Evolutionary conservation across 148 eudicot genomes (phyloP), one percentile per base, ranked within the genome.

Genomic region (Polygonum aviculare): DNA sequence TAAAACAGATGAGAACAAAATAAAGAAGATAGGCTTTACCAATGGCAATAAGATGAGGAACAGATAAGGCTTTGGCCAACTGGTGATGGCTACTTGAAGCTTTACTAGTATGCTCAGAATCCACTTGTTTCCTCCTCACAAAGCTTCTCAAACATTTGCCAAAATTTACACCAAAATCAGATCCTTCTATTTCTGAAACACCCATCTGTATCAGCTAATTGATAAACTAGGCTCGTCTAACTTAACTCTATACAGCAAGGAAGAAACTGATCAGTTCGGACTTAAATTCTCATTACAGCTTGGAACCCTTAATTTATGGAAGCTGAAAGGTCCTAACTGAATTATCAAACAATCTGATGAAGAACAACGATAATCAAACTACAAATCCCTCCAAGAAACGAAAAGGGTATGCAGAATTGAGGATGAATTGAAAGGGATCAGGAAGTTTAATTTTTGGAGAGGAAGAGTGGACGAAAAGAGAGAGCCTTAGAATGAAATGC

Each of bases 61-160:
- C 77, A 74, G 94, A 76, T 65, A 93, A 81, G 15, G 85, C 93
- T 83, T 90, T 91, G 12, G 97, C 94, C 83, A 93, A 87, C 72
- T 87, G 87, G 47, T 87, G 88, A 41, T 87, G 87, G 44, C 70
- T 54, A 15, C 84, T 45, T 44, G 83, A 81, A 4, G 92, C 83
- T 26, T 86, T 73, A 79, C 77, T 80, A 0, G 84, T 72, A 82
- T 88, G 85, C 67, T 79, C 81, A 5, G 90, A 90, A 82, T 91
- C 97, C 74, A 93, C 98, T 78, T 85, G 87, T 75, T 93, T 93
- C 80, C 97, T 93, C 78, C 97, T 91, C 39, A 82, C 80, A 47
- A 93, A 81, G 79, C 88, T 77, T 78, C 77, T 84, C 55, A 86
- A 85, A 84, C 77, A 77, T 8, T 75, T 81, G 31, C 78, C 75